Percentiles rank a stretch among this genome's conserved stretches.
phyloP scores from a whole-genome alignment of 1,284 basidiomycete genomes.

The Tausonia pullulans region DNA sequence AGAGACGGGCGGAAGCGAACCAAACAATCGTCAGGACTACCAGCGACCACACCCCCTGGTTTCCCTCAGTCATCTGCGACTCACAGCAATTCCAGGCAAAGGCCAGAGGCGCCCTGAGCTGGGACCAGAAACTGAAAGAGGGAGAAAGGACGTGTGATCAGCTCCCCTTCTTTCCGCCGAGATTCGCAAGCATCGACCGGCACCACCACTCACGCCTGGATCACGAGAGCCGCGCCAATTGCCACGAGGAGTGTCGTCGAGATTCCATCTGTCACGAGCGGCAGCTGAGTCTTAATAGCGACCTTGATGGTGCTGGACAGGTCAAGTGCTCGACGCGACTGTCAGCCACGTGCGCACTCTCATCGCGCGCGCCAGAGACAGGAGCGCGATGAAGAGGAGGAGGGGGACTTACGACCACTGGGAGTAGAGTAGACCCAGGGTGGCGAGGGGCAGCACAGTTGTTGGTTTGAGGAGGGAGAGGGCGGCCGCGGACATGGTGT shows the following conservation, averaged over 20 bases:
- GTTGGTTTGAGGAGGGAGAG: too few species aligned
- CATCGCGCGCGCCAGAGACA: background rate
- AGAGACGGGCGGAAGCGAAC: background rate
- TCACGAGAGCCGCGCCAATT: background rate
- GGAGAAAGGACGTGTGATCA: background rate
- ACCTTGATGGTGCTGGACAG: conserved; percentile 1
- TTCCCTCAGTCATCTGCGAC: background rate
- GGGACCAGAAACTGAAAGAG: background rate
- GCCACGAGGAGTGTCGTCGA: background rate
- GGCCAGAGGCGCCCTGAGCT: conserved; percentile 24
- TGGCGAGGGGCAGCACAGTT: too few species aligned
- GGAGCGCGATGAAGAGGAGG: background rate
- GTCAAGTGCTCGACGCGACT: background rate
- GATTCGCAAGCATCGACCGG: background rate
- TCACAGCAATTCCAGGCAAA: conserved; percentile 35
- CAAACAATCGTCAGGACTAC: background rate
- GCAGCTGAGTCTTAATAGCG: background rate
- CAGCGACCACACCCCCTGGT: background rate
- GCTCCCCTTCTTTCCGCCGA: background rate
- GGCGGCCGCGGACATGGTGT: background rate
- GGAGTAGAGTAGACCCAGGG: too few species aligned
- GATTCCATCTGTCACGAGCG: background rate
- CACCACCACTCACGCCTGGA: background rate
- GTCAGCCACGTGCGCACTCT: background rate
- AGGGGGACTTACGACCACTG: too few species aligned